Evolutionary conservation across 768 basidiomycete species (phyloP), one percentile per base, ranked within the genome.

Genomic region (Trametes cingulata): DNA sequence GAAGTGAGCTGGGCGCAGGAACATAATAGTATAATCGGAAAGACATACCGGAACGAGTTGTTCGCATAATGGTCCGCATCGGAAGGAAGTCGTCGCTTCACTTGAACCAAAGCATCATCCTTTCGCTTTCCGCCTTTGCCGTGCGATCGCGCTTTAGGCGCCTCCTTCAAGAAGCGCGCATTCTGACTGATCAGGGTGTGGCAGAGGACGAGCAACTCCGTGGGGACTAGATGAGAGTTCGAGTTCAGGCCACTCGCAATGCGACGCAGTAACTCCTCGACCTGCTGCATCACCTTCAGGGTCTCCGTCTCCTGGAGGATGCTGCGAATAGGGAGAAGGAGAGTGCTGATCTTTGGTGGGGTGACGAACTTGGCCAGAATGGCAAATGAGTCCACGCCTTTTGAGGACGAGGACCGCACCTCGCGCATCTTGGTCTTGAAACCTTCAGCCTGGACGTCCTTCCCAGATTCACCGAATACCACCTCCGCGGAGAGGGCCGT

Each of bases 351-450:
- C 65, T 87, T 86, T 17, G 75, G 68, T 1, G 95, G 91, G 0
- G 91, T 88, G 60, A 95, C 83, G 66, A 83, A 79, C 62, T 87
- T 87, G 10, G 96, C 89, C 33, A 92, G 75, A 58, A 94, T 82
- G 14, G 86, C 84, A 67, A 97, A 93, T 0, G 91, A 87, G 69
- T 98, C 94, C 33, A 96, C 76, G 2, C 89, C 93, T 69, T 86
- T 86, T n/a, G 91, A 84, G 2, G 87, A 82, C 24, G 93, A 93
- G 10, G 85, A 82, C 33, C 86, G 82, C 27, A 95, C 96, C 76
- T 99, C 96, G 20, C 90, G 83, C 85, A 94, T 91, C 73, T 91
- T 95, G 17, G 94, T 95, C 76, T 88, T 93, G 85, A 96, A 98
- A 24, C 88, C 95, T 66, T 95, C 93, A 3, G 88, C 80, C 58